Evolutionary conservation across 768 basidiomycete species (phyloP), one percentile per base, ranked within the genome.

Genomic region (Ramaria sp.): DNA sequence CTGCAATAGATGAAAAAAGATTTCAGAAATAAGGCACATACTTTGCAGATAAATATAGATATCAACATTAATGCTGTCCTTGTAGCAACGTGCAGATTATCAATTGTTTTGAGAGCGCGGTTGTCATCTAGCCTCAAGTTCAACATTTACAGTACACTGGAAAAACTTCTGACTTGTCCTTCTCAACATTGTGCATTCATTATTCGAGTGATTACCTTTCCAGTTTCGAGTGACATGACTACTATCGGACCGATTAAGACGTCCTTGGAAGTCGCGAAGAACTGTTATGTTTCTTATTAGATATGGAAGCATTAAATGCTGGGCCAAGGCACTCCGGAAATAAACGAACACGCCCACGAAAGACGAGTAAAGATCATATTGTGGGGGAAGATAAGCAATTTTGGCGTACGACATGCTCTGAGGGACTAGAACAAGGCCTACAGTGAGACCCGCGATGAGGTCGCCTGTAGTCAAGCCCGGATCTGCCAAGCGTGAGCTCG

Each of bases 221-320:
- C 77, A n/a, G 83, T 80, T n/a, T 88, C 86, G 50, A 96, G 77
- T 1, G 91, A 94, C 93, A 99, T 96, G 65, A 99, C 95, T 7
- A 95, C 95, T 60, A 98, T 95, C 1, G 96, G 96, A 48, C 96
- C 96, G 61, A 99, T 98, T n/a, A 92, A 94, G 38, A 99, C 89
- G 73, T 99, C 96, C 68, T 97, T 97, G 28, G 90, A 90, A 0
- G 96, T 98, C 22, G 93, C 95, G 64, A 98, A 97, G 70, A 96
- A 79, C 85, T 90, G 59, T 5, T 10, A 28, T 55, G 34, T 16
- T 20, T 34, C 30, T 49, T n/a, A 24, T 48, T 48, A 12, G 36
- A 20, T 13, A 18, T n/a, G 50, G 9, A 25, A 28, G 32, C n/a
- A 51, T 42, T 48, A 38, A 27, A 52, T 10, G 48, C 22, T 24